Evolutionary conservation across 1,284 basidiomycete genomes (phyloP).

Genomic region (Ceratobasidium sp.): DNA sequence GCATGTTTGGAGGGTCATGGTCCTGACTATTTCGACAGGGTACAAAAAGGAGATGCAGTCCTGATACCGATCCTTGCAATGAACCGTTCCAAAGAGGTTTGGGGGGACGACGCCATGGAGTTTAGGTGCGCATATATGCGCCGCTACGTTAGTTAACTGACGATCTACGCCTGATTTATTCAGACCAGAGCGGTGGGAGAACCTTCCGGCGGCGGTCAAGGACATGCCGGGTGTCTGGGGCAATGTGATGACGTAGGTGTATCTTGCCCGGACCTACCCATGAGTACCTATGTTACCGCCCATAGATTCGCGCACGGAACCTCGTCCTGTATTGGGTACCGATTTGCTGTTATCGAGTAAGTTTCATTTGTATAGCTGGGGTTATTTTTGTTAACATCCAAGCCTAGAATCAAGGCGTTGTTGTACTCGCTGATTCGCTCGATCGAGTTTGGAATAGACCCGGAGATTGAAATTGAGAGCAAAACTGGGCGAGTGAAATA

Average conservation of each 20-base stretch:
- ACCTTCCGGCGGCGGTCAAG: conserved; percentile 61
- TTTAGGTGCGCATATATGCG: conserved; percentile 48
- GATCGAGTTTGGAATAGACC: conserved; percentile 51
- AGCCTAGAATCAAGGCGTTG: conserved; percentile 54
- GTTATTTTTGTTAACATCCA: conserved; percentile 40
- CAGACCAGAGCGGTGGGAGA: conserved; percentile 72
- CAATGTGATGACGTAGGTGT: conserved; percentile 69
- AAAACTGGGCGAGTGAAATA: conserved; percentile 41
- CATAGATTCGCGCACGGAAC: conserved; percentile 53
- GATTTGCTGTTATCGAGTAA: conserved; percentile 76
- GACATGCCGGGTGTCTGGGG: conserved; percentile 71
- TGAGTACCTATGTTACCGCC: neutral
- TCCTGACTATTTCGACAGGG: conserved; percentile 50
- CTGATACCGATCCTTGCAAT: conserved; percentile 65
- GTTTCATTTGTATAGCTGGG: conserved; percentile 46
- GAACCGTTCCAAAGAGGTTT: conserved; percentile 63
- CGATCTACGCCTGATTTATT: neutral
- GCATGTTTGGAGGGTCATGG: neutral
- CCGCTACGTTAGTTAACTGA: neutral
- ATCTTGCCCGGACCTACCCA: neutral
- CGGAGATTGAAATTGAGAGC: conserved; percentile 34
- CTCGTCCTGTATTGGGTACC: conserved; percentile 73
- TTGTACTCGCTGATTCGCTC: conserved; percentile 51
- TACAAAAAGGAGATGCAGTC: conserved; percentile 64
- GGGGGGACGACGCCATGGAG: conserved; percentile 59